Base-by-base conservation (phyloP, 768 basidiomycete genomes). In the Chiua virens region DNA sequence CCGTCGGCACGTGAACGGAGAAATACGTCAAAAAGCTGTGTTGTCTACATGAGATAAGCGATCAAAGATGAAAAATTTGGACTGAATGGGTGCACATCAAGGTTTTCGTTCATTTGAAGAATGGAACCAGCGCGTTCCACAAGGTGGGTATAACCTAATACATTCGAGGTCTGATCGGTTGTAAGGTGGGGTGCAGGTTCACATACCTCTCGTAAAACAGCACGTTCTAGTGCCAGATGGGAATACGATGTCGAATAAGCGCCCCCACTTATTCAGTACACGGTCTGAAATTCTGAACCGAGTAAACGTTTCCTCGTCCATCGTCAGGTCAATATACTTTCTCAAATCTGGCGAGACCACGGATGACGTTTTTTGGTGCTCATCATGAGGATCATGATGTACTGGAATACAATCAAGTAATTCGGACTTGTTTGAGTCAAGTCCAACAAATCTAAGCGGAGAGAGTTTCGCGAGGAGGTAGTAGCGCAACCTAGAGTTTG, bases 71-170 rank as follows among this genome's bases (percentile, higher is more conserved):
- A n/a, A n/a, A n/a, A n/a, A n/a, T n/a, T 25, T 8, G 22, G 23
- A 30, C 43, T 27, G 35, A 48, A 23, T 3, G 36, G 48, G 49
- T 73, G 42, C 52, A 89, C 90, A 65, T 90, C 80, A 4, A 87
- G 74, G 11, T 62, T 63, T 63, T 86, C 82, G 45, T 85, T 86
- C 71, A 77, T 76, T 65, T 92, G 90, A 14, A 92, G 67, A 36
- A 92, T 80, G 5, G 89, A 92, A 6, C 89, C 90, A 5, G 87
- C 70, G 21, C 90, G 77, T 69, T 91, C 88, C 3, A 89, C 87
- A 11, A 91, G 73, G 49, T 79, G 84, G 0, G 86, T 86, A 58
- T 91, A 91, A 3, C 87, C 88, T 88, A 48, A 6, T n/a, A 25
- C 42, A 20, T 32, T 15, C 34, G 34, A 34, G 13, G 15, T n/a